Evolutionary conservation across 768 basidiomycete genomes (phyloP).

Genomic region (Hericium coralloides): DNA sequence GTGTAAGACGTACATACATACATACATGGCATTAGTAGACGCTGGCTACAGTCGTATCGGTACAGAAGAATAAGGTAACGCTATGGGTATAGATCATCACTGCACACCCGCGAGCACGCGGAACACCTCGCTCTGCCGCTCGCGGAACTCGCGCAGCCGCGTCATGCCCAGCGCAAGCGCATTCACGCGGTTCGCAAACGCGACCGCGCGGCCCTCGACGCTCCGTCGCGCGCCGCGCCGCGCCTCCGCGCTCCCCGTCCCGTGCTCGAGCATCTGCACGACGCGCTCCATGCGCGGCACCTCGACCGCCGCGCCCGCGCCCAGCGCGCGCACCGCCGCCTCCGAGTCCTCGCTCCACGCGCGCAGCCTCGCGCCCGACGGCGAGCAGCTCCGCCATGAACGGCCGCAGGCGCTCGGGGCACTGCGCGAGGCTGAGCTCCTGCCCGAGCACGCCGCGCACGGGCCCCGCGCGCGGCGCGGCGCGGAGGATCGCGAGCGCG

Average conservation of each 20-base stretch:
- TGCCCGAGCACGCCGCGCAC: slow-evolving; percentile 47
- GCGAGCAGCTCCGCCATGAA: slow-evolving; percentile 57
- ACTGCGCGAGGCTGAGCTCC: slow-evolving; percentile 46
- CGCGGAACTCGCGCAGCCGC: slow-evolving; percentile 58
- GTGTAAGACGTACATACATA: slow-evolving; percentile 17
- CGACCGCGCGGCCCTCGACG: slow-evolving; percentile 54
- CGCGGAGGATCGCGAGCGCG: slow-evolving; percentile 61
- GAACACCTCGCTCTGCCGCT: slow-evolving; percentile 64
- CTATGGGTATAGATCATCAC: background rate
- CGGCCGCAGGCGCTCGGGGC: slow-evolving; percentile 54
- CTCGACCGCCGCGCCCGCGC: slow-evolving; percentile 27
- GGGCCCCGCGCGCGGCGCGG: slow-evolving; percentile 44
- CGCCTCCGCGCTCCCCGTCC: slow-evolving; percentile 38
- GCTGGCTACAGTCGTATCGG: background rate
- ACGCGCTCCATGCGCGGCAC: slow-evolving; percentile 50
- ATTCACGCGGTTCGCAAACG: slow-evolving; percentile 73
- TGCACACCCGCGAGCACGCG: slow-evolving; percentile 45
- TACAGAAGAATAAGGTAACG: background rate
- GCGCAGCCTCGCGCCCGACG: slow-evolving; percentile 42
- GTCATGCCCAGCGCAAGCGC: slow-evolving; percentile 65
- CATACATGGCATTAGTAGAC: background rate
- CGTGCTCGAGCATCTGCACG: slow-evolving; percentile 45
- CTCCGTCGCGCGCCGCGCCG: slow-evolving; percentile 36
- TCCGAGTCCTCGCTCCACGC: slow-evolving; percentile 47
- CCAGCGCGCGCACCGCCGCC: slow-evolving; percentile 34